Evolutionary conservation across 2,329 filamentous ascomycete genomes (phyloP).

Genomic region (Trichoderma hamatum): DNA sequence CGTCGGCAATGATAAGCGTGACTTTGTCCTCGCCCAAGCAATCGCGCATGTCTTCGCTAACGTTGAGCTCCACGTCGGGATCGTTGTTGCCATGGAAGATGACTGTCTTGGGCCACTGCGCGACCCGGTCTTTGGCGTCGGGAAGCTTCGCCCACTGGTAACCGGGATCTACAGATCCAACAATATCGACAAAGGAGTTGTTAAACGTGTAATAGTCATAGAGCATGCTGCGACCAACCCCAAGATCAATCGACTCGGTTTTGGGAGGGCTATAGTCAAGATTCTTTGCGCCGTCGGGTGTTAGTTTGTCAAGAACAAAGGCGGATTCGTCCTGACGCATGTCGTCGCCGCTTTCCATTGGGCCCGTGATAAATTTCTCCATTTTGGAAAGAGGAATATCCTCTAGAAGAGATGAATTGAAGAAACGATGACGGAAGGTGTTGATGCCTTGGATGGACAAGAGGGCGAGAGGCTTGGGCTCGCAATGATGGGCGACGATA

Average conservation of each 20-base stretch:
- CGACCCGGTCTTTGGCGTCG: slow-evolving; percentile 24
- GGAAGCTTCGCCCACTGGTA: slow-evolving; percentile 37
- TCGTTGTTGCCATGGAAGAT: slow-evolving; percentile 41
- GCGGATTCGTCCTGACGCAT: slow-evolving; percentile 27
- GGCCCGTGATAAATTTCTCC: slow-evolving; percentile 32
- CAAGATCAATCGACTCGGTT: neutral
- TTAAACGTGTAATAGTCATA: slow-evolving; percentile 42
- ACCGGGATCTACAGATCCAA: slow-evolving; percentile 38
- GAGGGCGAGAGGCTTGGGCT: slow-evolving; percentile 38
- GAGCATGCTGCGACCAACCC: slow-evolving; percentile 32
- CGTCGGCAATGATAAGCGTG: slow-evolving; percentile 34
- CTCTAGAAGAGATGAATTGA: slow-evolving; percentile 40
- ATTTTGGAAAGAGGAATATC: slow-evolving; percentile 35
- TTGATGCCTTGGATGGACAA: slow-evolving; percentile 43
- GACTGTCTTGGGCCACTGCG: slow-evolving; percentile 40
- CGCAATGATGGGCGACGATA: slow-evolving; percentile 37
- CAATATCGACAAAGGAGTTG: slow-evolving; percentile 36
- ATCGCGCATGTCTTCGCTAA: slow-evolving; percentile 36
- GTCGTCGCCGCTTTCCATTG: slow-evolving; percentile 33
- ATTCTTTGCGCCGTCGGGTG: slow-evolving; percentile 36
- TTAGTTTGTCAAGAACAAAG: slow-evolving; percentile 37
- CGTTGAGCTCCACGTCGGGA: slow-evolving; percentile 35
- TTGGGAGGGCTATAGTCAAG: slow-evolving; percentile 26
- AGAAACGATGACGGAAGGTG: slow-evolving; percentile 43
- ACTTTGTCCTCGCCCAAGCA: slow-evolving; percentile 35